Evolutionary conservation across 768 basidiomycete species (phyloP).

Genomic region (Ramaria rubella): DNA sequence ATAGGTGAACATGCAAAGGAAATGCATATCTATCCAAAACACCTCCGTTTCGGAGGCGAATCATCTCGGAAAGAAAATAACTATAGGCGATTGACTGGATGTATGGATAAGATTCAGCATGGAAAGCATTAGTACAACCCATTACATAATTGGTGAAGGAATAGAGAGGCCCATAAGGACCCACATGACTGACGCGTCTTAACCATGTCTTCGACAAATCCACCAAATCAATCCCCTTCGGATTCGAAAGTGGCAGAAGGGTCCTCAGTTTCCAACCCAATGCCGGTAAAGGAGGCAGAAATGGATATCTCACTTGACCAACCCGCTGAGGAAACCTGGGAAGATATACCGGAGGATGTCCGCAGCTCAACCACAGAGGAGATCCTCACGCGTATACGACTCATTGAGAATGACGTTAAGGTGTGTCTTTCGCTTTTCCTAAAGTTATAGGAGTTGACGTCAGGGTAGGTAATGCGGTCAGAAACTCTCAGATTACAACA

Average conservation of each 20-base stretch:
- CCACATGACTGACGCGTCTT: conserved; percentile 6
- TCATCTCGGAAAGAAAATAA: neutral
- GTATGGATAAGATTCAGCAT: no score
- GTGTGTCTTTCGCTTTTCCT: conserved; percentile 32
- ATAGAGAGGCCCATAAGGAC: neutral
- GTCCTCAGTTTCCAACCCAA: neutral
- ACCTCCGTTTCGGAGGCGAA: neutral
- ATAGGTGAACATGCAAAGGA: neutral
- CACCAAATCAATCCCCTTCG: conserved; percentile 2
- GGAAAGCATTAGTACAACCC: neutral
- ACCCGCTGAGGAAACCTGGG: conserved; percentile 74
- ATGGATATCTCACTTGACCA: conserved; percentile 77
- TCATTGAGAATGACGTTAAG: conserved; percentile 97
- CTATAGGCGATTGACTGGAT: no score
- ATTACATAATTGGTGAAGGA: neutral
- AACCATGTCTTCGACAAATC: conserved; percentile 9
- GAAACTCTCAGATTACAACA: conserved; percentile 88
- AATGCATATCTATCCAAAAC: neutral
- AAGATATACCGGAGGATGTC: conserved; percentile 89
- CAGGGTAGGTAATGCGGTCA: conserved; percentile 87
- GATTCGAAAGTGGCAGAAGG: neutral
- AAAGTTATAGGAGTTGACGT: conserved; percentile 2
- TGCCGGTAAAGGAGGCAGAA: conserved; percentile 14
- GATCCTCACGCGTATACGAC: conserved; percentile 78
- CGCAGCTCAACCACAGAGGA: conserved; percentile 74